A percentile compares a stretch with the other conserved stretches of the same genome.
These are phyloP conservation scores for Passalora sequoiae DNA, from an alignment of 2,329 filamentous ascomycete genomes.

Conservation along the genomic window DNA sequence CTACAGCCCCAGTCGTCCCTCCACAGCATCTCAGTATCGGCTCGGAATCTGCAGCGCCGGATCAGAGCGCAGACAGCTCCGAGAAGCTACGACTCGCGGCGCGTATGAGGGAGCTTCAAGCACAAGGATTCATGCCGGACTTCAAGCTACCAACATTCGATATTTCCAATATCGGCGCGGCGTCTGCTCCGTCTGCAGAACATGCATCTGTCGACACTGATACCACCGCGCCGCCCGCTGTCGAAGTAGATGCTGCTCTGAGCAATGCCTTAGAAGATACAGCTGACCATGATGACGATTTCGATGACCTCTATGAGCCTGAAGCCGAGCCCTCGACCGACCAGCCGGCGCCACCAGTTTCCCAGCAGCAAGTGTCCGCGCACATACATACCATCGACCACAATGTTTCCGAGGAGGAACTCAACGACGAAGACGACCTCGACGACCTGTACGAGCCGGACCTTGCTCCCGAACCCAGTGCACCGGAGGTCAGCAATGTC, in stretches of 20 bases:
- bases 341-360: neutral
- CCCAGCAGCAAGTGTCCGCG: no score
- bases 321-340: neutral
- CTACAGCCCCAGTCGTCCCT: no score
- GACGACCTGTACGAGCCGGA: slow-evolving; percentile 8
- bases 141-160: neutral
- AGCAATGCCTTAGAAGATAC: neutral
- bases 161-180: no score
- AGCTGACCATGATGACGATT: slow-evolving; percentile 12
- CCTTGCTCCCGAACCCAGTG: neutral
- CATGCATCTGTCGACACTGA: no score
- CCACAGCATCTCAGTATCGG: no score
- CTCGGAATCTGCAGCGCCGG: no score
- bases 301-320: slow-evolving; percentile 15
- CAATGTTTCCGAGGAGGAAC: neutral
- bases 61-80: no score
- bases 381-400: no score
- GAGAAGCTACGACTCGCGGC: neutral
- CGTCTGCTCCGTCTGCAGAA: neutral
- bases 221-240: no score
- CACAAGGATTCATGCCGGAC: neutral
- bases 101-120: slow-evolving; percentile 2
- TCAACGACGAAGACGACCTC: slow-evolving; percentile 11
- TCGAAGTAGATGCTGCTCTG: neutral
- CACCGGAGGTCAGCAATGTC: neutral